phyloP scores from a whole-genome alignment of 257 asterid species.

The Salvia splendens region DNA sequence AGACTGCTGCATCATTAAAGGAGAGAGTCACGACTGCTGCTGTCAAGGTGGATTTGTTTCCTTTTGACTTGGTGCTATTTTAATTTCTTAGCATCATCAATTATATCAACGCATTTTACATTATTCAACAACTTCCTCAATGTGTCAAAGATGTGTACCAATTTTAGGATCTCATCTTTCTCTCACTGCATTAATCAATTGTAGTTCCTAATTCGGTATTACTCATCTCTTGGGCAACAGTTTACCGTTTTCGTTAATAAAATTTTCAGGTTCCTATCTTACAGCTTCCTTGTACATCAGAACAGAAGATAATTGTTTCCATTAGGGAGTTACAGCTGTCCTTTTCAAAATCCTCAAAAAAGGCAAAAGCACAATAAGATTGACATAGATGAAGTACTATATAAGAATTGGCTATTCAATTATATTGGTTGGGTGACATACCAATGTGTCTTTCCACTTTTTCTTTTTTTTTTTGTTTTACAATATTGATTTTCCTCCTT shows the following conservation, averaged over 20 bases:
- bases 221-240: background rate
- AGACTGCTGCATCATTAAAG: constrained; percentile 50
- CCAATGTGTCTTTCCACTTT: background rate
- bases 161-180: background rate
- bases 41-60: constrained; percentile 58
- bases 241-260: background rate
- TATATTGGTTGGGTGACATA: too few species aligned
- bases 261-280: too few species aligned
- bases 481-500: background rate
- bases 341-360: too few species aligned
- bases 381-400: too few species aligned
- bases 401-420: too few species aligned
- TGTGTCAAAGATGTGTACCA: constrained; percentile 2
- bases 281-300: too few species aligned
- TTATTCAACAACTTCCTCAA: constrained; percentile 11
- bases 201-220: background rate
- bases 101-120: background rate
- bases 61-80: constrained; percentile 15
- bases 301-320: too few species aligned
- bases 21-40: constrained; percentile 83
- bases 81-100: background rate
- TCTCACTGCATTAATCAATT: background rate
- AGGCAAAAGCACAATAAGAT: too few species aligned
- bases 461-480: background rate
- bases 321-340: too few species aligned